These are phyloP conservation scores for Debaryomyces singareniensis DNA, from an alignment of 1,139 yeast species.

Conservation along the genomic window DNA sequence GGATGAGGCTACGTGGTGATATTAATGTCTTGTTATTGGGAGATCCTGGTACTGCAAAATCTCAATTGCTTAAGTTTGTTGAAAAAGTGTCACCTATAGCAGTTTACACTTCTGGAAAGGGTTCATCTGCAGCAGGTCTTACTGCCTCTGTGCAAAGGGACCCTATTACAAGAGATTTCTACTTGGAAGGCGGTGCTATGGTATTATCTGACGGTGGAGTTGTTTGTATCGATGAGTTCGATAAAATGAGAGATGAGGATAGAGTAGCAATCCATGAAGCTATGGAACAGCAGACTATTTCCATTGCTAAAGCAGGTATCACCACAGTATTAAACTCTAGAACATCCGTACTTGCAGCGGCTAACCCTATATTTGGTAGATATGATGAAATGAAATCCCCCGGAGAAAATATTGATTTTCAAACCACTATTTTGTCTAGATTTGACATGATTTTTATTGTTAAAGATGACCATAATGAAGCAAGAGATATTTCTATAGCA, in stretches of 20 bases:
- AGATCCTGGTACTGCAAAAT: constrained; percentile 98
- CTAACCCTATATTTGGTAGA: constrained; percentile 94
- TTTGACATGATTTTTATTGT: constrained; percentile 98
- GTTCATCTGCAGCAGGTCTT: constrained; percentile 98
- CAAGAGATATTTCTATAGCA: constrained; percentile 84
- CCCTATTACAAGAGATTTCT: constrained; percentile 80
- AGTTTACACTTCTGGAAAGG: constrained; percentile 96
- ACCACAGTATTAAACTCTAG: constrained; percentile 93
- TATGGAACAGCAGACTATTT: constrained; percentile 98
- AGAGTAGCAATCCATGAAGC: constrained; percentile 99
- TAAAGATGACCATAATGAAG: constrained; percentile 88
- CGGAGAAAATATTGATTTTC: constrained; percentile 97
- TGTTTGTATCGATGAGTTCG: constrained; percentile 98
- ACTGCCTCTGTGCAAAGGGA: constrained; percentile 98
- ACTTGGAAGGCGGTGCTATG: constrained; percentile 99
- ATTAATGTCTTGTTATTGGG: constrained; percentile 89
- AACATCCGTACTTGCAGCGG: constrained; percentile 95
- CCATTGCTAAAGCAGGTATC: constrained; percentile 99
- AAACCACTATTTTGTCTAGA: constrained; percentile 92
- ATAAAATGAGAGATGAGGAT: constrained; percentile 98
- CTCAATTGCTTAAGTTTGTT: constrained; percentile 89
- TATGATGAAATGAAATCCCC: constrained; percentile 95
- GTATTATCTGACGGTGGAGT: constrained; percentile 99
- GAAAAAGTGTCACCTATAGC: constrained; percentile 94
- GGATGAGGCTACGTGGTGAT: constrained; percentile 95